Conservation (phyloP, 305 asterid species). For the Fraxinus sp. region DNA sequence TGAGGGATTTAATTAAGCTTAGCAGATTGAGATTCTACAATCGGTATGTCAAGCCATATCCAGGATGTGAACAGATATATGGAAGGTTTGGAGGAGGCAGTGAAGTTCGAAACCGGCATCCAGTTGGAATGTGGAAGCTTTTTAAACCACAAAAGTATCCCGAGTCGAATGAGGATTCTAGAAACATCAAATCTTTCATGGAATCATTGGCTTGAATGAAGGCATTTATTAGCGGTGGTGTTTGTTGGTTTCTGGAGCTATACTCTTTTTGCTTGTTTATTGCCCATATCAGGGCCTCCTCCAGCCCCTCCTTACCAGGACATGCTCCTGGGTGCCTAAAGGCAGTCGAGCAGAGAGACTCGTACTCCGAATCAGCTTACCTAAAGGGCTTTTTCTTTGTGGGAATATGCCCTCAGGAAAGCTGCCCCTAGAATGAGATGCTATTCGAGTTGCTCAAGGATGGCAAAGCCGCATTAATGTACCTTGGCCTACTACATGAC, state of each 20-base stretch:
- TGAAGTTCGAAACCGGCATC: conserved; percentile 44
- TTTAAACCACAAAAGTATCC: conserved; percentile 55
- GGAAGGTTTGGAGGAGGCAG: conserved; percentile 51
- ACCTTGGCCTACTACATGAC: background rate
- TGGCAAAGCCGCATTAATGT: background rate
- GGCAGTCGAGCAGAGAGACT: background rate
- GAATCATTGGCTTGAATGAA: conserved; percentile 42
- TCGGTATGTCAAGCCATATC: conserved; percentile 85
- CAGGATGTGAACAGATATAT: conserved; percentile 75
- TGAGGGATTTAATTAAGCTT: conserved; percentile 58
- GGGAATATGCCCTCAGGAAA: background rate
- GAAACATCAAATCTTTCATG: conserved; percentile 47
- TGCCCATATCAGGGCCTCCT: background rate
- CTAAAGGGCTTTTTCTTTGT: background rate
- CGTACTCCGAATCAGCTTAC: background rate
- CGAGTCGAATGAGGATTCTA: conserved; percentile 42
- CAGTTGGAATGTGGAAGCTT: conserved; percentile 87
- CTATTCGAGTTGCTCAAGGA: background rate
- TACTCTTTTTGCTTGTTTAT: background rate
- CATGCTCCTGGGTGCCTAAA: background rate
- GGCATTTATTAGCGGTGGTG: background rate
- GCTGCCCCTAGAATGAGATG: background rate
- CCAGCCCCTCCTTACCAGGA: background rate
- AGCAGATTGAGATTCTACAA: conserved; percentile 82
- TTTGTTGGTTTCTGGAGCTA: background rate